Evolutionary conservation across 1,284 basidiomycete species (phyloP).

Genomic region (Boletus smithii): DNA sequence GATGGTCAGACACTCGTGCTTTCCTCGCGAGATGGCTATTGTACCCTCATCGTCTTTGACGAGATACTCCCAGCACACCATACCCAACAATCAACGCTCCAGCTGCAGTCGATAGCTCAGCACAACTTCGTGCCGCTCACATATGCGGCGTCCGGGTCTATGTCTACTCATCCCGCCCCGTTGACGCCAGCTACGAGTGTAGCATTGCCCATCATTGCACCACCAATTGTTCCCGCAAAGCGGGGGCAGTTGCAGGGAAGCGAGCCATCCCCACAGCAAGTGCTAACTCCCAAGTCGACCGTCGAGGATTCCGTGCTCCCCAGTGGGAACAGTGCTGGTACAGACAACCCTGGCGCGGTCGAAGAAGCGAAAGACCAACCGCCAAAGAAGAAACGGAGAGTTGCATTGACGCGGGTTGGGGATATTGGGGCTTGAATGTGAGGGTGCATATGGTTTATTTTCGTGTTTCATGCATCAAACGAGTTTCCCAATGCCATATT

Average conservation of each 20-base stretch:
- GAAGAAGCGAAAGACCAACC: constrained; percentile 41
- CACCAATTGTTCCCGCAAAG: constrained; percentile 51
- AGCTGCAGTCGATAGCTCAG: constrained; percentile 83
- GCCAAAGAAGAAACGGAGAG: constrained; percentile 87
- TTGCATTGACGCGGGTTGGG: constrained; percentile 72
- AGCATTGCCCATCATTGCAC: constrained; percentile 39
- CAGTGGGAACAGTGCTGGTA: constrained; percentile 10
- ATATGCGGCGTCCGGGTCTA: constrained; percentile 23
- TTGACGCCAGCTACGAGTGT: constrained; percentile 42
- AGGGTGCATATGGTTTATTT: constrained; percentile 1
- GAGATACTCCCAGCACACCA: constrained; percentile 86
- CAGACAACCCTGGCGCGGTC: constrained; percentile 13
- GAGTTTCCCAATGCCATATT: constrained; percentile 8
- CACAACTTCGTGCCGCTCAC: constrained; percentile 68
- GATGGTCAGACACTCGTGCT: constrained; percentile 93
- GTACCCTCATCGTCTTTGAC: constrained; percentile 88
- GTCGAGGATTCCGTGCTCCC: constrained; percentile 14
- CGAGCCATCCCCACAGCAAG: constrained; percentile 52
- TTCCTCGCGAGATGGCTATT: constrained; percentile 94
- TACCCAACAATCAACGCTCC: constrained; percentile 84
- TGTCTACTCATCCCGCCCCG: constrained; percentile 21
- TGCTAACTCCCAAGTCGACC: constrained; percentile 37
- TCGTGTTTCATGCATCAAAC: constrained; percentile 7
- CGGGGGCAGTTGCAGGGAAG: constrained; percentile 27
- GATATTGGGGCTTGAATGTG: constrained; percentile 47